These are phyloP conservation scores for Hibiscus tridactylites DNA, from an alignment of 345 rosid genomes.

Conservation along the genomic window DNA sequence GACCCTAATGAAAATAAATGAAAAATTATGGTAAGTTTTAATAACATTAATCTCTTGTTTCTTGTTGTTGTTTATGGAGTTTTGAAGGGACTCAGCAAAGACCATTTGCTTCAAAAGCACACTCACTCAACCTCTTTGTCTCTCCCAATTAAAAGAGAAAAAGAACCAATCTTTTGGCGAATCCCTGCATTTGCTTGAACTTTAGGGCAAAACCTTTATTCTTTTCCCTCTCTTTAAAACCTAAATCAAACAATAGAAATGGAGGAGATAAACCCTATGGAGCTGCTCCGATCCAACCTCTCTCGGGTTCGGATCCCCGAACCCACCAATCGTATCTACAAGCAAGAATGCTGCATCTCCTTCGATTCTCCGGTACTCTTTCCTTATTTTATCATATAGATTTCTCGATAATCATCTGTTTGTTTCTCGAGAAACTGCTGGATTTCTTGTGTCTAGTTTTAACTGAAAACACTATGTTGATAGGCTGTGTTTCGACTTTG, in stretches of 20 bases:
- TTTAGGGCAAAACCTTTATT: constrained; percentile 11
- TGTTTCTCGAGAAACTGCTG: constrained; percentile 10
- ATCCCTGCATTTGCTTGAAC: not conserved
- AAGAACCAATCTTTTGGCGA: too few species aligned
- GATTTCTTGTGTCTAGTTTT: not conserved
- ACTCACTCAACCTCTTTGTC: not conserved
- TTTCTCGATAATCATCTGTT: not conserved
- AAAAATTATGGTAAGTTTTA: too few species aligned
- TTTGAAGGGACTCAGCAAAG: not conserved
- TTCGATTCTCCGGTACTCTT: constrained; percentile 74
- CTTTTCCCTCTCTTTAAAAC: not conserved
- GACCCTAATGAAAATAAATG: too few species aligned
- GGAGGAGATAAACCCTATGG: constrained; percentile 47
- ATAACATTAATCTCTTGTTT: too few species aligned
- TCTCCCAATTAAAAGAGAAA: not conserved
- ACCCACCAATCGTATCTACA: constrained; percentile 94
- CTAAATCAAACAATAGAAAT: not conserved
- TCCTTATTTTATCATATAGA: not conserved
- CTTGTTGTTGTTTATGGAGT: too few species aligned
- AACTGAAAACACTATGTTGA: not conserved
- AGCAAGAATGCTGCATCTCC: constrained; percentile 93
- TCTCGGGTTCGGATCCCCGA: constrained; percentile 98
- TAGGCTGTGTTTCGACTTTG: not conserved
- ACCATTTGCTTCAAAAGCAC: not conserved
- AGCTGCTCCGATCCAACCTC: constrained; percentile 83